phyloP scores from a whole-genome alignment of 176 grass and related monocot species.

The Eleusine coracana region DNA sequence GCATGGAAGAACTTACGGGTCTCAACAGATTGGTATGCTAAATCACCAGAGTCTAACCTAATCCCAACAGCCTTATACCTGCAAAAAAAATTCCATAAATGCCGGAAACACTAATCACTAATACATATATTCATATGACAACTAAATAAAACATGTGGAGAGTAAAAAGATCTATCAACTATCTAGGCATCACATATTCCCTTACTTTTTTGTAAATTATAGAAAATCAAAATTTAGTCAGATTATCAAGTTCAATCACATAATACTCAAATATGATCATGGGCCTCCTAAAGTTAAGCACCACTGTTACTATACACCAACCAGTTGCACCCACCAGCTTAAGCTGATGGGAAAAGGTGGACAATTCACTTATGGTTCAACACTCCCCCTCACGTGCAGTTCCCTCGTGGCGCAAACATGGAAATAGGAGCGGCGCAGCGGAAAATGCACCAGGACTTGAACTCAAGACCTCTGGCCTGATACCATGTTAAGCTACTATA shows the following conservation, averaged over 20 bases:
- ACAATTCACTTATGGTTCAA: too few species aligned
- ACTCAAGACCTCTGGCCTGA: too few species aligned
- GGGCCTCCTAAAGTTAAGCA: not conserved
- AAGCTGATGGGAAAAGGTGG: too few species aligned
- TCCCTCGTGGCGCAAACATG: too few species aligned
- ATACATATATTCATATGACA: not conserved
- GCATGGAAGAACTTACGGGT: conserved; percentile 71
- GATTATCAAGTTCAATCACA: not conserved
- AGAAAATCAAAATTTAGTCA: not conserved
- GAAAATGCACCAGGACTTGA: too few species aligned
- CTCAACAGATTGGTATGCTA: conserved; percentile 81
- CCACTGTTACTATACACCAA: too few species aligned
- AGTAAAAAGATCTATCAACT: not conserved
- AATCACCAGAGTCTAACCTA: conserved; percentile 94
- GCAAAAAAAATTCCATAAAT: conserved; percentile 14
- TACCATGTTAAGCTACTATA: too few species aligned
- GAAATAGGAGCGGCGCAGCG: too few species aligned
- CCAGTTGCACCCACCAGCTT: too few species aligned
- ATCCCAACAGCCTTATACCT: conserved; percentile 93
- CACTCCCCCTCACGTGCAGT: too few species aligned
- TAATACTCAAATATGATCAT: not conserved
- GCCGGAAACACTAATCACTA: not conserved
- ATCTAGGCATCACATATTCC: not conserved
- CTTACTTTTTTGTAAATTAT: not conserved
- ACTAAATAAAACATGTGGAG: not conserved